phyloP scores from a whole-genome alignment of 345 rosid species.

The Adansonia digitata region DNA sequence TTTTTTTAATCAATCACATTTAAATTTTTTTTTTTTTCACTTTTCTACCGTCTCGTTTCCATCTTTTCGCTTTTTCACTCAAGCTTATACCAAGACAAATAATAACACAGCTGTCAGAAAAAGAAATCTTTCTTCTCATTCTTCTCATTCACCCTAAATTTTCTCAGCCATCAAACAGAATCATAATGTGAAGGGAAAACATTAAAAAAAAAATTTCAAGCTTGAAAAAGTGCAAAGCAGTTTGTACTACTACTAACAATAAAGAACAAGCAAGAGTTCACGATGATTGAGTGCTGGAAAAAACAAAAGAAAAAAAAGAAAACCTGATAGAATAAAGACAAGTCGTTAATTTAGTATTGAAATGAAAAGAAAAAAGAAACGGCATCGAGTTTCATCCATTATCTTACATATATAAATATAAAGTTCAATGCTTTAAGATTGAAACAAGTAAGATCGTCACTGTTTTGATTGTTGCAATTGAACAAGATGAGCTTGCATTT shows the following conservation, averaged over 20 bases:
- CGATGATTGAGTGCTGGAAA: not conserved
- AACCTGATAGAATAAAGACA: not conserved
- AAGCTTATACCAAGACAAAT: conserved; percentile 2
- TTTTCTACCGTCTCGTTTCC: too few species aligned
- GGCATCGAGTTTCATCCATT: not conserved
- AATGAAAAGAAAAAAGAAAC: not conserved
- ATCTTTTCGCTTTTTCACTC: too few species aligned
- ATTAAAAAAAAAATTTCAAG: not conserved
- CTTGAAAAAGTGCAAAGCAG: not conserved
- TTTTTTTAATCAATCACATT: too few species aligned
- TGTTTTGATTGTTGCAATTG: not conserved
- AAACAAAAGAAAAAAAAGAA: too few species aligned
- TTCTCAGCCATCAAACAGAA: conserved; percentile 16
- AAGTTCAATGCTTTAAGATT: not conserved
- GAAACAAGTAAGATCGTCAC: conserved; percentile 1
- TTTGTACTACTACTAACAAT: not conserved
- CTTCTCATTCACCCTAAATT: conserved; percentile 4
- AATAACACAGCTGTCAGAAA: not conserved
- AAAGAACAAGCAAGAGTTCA: not conserved
- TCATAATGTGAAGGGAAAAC: not conserved
- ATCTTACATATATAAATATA: not conserved
- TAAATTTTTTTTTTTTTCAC: too few species aligned
- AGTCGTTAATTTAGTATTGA: not conserved
- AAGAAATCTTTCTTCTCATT: not conserved
- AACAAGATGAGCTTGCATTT: not conserved